Evolutionary conservation across 2,329 filamentous ascomycete genomes (phyloP), one percentile per base, ranked within the genome.

Genomic region (Didymella pomorum): DNA sequence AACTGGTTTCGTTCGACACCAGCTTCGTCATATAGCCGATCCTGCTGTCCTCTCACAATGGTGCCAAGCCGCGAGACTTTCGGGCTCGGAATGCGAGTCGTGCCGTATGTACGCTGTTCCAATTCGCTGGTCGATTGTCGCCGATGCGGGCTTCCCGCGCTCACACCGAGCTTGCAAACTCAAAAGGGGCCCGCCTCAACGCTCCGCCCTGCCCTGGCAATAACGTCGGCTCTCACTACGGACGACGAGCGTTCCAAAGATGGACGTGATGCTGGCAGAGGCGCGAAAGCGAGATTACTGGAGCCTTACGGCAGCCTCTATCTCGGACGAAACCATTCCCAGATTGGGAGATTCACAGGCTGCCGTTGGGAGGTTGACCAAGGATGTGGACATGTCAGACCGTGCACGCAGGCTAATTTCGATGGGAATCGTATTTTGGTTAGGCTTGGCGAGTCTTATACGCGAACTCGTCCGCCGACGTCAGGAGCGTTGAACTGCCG

Each of bases 401-500:
- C 61, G 65, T 59, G 66, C 66, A 63, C 66, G 65, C 26, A 66
- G 45, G 56, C 58, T 47, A 61, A 61, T 60, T 60, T 56, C 47
- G 45, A 58, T 47, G 55, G 54, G 35, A 57, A 52, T 49, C 63
- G 60, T 58, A 60, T 62, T 57, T 54, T 62, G 62, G 58, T 60
- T 41, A 50, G 56, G 44, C 52, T 61, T 66, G 68, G 63, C 47
- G 46, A 42, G 26, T 29, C 45, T 49, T 52, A 33, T 55, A 51
- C 46, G 56, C 45, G 51, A 56, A 64, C 44, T 53, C 66, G 64
- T 65, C 58, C 65, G 58, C 52, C 63, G 58, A 70, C 68, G 66
- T 69, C 68, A 70, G 64, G 67, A 61, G 62, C 63, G 61, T 63
- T 60, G 63, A 64, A 60, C 54, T 63, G 58, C 59, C 39, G 56